Evolutionary conservation across 768 basidiomycete species (phyloP).

Genomic region (Termitomyces sp.): DNA sequence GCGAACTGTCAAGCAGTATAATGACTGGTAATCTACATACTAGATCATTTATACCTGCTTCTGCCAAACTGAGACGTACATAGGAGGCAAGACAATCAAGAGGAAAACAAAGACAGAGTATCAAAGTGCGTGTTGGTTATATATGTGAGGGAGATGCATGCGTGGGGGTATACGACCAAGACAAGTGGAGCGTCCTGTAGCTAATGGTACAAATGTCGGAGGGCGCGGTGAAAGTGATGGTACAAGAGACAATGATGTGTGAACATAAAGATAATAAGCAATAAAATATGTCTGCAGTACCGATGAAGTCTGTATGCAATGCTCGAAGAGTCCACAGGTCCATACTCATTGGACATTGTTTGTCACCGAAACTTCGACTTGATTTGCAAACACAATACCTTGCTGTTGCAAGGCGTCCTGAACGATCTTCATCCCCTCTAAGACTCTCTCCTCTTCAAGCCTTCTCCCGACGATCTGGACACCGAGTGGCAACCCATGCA

Average conservation of each 20-base stretch:
- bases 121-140: background rate
- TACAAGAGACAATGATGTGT: background rate
- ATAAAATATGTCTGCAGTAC: slow-evolving; percentile 5
- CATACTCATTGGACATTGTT: background rate
- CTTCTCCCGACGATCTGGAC: slow-evolving; percentile 60
- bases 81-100: background rate
- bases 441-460: slow-evolving; percentile 69
- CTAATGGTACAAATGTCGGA: background rate
- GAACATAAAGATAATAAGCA: slow-evolving; percentile 10
- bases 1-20: no score
- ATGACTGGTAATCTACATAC: background rate
- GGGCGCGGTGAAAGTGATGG: background rate
- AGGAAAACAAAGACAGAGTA: background rate
- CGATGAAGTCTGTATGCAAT: background rate
- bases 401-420: slow-evolving; percentile 30
- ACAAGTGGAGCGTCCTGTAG: slow-evolving; percentile 2
- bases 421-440: slow-evolving; percentile 62
- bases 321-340: background rate
- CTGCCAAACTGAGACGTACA: background rate
- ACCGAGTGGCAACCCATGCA: slow-evolving; percentile 66
- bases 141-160: background rate
- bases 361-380: background rate
- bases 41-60: background rate
- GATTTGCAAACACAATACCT: slow-evolving; percentile 18
- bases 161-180: background rate